Conservation (phyloP, 768 basidiomycete genomes). For the Kondoa subrosea region DNA sequence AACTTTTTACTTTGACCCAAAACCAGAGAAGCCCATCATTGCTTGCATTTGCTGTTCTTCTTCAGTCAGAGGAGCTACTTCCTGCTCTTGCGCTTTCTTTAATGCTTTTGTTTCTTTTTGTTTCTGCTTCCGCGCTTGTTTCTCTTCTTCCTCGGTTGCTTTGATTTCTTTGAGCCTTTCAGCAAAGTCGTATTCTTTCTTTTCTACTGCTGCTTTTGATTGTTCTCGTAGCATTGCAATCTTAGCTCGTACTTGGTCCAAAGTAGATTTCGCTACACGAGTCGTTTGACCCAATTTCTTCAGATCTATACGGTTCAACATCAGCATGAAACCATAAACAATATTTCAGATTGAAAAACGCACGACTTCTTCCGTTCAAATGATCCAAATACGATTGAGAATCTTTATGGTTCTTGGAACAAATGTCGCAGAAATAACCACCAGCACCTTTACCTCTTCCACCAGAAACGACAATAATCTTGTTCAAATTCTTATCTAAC, state of each 20-base stretch:
- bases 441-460: conserved; percentile 76
- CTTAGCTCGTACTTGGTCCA: conserved; percentile 77
- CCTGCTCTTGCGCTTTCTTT: background rate
- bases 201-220: conserved; percentile 61
- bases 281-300: conserved; percentile 91
- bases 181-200: conserved; percentile 90
- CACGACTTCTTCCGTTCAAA: conserved; percentile 82
- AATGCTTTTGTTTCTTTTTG: conserved; percentile 14
- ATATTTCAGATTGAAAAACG: conserved; percentile 31
- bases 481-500: conserved; percentile 83
- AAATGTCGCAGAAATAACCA: conserved; percentile 84
- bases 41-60: conserved; percentile 6
- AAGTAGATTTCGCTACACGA: conserved; percentile 68
- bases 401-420: conserved; percentile 82
- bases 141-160: conserved; percentile 21
- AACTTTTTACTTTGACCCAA: conserved; percentile 1
- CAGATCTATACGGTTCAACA: conserved; percentile 45
- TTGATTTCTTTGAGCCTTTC: conserved; percentile 39
- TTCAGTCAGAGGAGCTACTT: background rate
- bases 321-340: background rate
- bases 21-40: conserved; percentile 12
- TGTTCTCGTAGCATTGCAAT: conserved; percentile 75
- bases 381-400: conserved; percentile 87
- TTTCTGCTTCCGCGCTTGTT: conserved; percentile 14
- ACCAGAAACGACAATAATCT: conserved; percentile 76